Percentiles rank a stretch among this genome's conserved stretches.
Evolutionary conservation across 2,329 filamentous ascomycete species (phyloP).

Genomic region (Epichloe sp.): DNA sequence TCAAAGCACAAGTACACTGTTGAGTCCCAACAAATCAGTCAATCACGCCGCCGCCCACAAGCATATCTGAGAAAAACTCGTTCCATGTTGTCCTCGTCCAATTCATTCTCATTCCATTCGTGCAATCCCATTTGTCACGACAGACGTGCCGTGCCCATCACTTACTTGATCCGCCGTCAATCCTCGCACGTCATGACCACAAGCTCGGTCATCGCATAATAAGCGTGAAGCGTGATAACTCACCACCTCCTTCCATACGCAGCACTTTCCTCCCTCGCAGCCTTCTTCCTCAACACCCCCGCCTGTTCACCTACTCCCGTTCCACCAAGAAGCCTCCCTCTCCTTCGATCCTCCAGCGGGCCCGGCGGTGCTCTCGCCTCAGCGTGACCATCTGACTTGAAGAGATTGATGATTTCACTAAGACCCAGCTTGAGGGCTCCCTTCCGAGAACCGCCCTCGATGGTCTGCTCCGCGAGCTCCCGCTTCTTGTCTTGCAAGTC

Average conservation of each 20-base stretch:
- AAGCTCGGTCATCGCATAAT: not conserved
- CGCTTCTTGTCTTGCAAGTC: slow-evolving; percentile 90
- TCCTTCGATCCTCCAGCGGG: slow-evolving; percentile 2
- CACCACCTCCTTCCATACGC: slow-evolving; percentile 31
- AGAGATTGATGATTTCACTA: slow-evolving; percentile 86
- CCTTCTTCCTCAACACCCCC: slow-evolving; percentile 16
- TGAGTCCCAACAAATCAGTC: too few species aligned
- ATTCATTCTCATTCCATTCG: too few species aligned
- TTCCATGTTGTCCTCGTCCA: too few species aligned
- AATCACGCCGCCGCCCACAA: too few species aligned
- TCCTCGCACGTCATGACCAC: not conserved
- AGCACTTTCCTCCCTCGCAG: slow-evolving; percentile 22
- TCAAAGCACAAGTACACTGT: too few species aligned
- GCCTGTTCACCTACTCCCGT: not conserved
- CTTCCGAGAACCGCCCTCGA: slow-evolving; percentile 67
- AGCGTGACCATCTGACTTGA: slow-evolving; percentile 47
- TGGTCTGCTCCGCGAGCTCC: slow-evolving; percentile 77
- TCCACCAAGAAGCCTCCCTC: slow-evolving; percentile 1
- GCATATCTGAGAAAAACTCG: too few species aligned
- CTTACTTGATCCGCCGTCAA: too few species aligned
- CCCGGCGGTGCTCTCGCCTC: slow-evolving; percentile 6
- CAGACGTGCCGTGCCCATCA: too few species aligned
- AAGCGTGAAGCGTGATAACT: not conserved
- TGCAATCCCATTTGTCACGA: too few species aligned
- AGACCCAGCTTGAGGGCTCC: slow-evolving; percentile 71